These are phyloP conservation scores for Lecanicillium sp. DNA, from an alignment of 2,329 filamentous ascomycete genomes.

Conservation along the genomic window DNA sequence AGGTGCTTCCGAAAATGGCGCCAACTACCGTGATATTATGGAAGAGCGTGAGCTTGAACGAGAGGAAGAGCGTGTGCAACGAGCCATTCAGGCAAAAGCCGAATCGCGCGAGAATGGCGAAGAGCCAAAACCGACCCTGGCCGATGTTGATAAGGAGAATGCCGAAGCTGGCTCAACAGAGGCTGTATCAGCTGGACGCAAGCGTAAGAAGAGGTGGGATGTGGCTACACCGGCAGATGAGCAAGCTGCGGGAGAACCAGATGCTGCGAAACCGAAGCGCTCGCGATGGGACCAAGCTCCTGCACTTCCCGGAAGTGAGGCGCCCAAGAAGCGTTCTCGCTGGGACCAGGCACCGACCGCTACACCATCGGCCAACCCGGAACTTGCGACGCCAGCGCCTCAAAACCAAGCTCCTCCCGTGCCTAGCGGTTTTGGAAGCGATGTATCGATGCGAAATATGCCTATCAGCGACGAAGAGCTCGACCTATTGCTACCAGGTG, in stretches of 20 bases:
- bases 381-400: conserved; percentile 72
- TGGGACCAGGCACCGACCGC: conserved; percentile 88
- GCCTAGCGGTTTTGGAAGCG: conserved; percentile 67
- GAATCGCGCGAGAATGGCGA: conserved; percentile 44
- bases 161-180: conserved; percentile 61
- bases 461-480: conserved; percentile 89
- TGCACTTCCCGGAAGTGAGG: conserved; percentile 47
- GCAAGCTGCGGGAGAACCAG: conserved; percentile 32
- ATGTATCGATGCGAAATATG: conserved; percentile 71
- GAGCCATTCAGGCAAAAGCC: conserved; percentile 65
- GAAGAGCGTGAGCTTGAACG: conserved; percentile 80
- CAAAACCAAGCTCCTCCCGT: conserved; percentile 48
- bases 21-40: conserved; percentile 88
- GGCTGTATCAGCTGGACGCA: conserved; percentile 54
- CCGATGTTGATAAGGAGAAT: conserved; percentile 65
- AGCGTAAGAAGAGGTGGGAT: conserved; percentile 96
- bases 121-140: conserved; percentile 68
- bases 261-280: conserved; percentile 59
- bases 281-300: conserved; percentile 86
- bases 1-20: conserved; percentile 59
- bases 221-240: conserved; percentile 50
- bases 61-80: conserved; percentile 81
- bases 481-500: conserved; percentile 79
- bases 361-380: conserved; percentile 64
- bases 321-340: conserved; percentile 67